These are phyloP conservation scores for Colletotrichum neosansevieriae DNA, from an alignment of 2,329 filamentous ascomycete genomes.

Conservation along the genomic window DNA sequence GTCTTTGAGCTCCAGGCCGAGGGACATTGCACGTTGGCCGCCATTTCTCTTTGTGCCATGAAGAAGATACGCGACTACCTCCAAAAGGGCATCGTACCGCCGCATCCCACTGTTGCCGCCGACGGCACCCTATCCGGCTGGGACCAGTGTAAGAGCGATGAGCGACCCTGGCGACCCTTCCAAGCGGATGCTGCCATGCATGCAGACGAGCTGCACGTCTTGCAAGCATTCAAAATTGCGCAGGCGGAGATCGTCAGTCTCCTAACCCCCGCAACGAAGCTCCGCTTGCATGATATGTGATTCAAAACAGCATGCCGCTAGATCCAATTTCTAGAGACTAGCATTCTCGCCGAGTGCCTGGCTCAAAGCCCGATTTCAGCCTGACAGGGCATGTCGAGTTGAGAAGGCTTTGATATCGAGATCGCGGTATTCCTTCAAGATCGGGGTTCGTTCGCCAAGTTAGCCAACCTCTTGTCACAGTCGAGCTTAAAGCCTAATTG, in stretches of 20 bases:
- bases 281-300: constrained; percentile 23
- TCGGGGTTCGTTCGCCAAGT: constrained; percentile 22
- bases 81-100: constrained; percentile 50
- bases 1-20: constrained; percentile 52
- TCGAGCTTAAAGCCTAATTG: constrained; percentile 18
- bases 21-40: constrained; percentile 53
- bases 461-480: neutral
- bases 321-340: constrained; percentile 11
- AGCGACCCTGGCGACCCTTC: constrained; percentile 45
- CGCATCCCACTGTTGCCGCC: constrained; percentile 40
- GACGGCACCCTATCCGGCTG: constrained; percentile 42
- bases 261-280: constrained; percentile 26
- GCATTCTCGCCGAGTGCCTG: constrained; percentile 8
- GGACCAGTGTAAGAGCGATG: constrained; percentile 46
- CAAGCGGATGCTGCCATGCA: constrained; percentile 2
- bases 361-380: neutral
- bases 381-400: neutral
- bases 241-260: constrained; percentile 29
- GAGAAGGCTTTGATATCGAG: neutral
- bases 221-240: constrained; percentile 29
- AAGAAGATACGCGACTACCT: constrained; percentile 51
- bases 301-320: neutral
- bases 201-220: constrained; percentile 17
- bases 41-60: constrained; percentile 52
- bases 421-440: constrained; percentile 2